Evolutionary conservation across 257 asterid species (phyloP).

Genomic region (Verbascum thapsus): DNA sequence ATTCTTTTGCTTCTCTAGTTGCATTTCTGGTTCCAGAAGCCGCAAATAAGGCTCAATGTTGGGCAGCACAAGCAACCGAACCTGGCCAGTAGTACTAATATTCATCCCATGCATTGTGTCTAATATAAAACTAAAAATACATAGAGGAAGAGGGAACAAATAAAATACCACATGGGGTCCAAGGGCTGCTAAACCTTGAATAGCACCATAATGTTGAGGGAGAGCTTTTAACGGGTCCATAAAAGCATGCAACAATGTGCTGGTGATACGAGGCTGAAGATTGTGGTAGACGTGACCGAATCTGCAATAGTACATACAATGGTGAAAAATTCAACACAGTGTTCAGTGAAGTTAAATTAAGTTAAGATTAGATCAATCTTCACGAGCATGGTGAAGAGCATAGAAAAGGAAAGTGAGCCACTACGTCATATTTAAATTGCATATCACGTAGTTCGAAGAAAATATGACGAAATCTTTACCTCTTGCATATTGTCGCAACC

Average conservation of each 20-base stretch:
- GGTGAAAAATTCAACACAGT: neutral
- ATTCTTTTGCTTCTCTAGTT: constrained; percentile 85
- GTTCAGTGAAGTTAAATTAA: neutral
- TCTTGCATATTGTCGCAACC: constrained; percentile 86
- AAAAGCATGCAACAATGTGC: constrained; percentile 80
- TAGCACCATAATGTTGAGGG: constrained; percentile 98
- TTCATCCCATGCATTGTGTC: constrained; percentile 1
- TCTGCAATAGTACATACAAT: constrained; percentile 50
- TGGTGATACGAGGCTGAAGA: constrained; percentile 89
- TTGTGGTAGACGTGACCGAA: constrained; percentile 82
- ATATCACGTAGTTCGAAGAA: constrained; percentile 16
- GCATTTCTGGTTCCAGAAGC: constrained; percentile 96
- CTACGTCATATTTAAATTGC: constrained; percentile 15
- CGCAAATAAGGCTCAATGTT: constrained; percentile 78
- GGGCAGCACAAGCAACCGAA: constrained; percentile 78
- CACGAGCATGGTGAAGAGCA: too few relatives aligned
- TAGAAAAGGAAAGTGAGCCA: constrained; percentile 11
- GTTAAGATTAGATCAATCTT: constrained; percentile 14
- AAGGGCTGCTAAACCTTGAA: constrained; percentile 90
- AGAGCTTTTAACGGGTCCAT: constrained; percentile 85
- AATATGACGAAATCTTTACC: constrained; percentile 53
- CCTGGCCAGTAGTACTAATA: constrained; percentile 48
- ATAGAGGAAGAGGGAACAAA: constrained; percentile 21
- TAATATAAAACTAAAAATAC: neutral
- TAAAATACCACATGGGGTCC: constrained; percentile 86